phyloP scores from a whole-genome alignment of 257 asterid genomes.

The Osmanthus fragrans region DNA sequence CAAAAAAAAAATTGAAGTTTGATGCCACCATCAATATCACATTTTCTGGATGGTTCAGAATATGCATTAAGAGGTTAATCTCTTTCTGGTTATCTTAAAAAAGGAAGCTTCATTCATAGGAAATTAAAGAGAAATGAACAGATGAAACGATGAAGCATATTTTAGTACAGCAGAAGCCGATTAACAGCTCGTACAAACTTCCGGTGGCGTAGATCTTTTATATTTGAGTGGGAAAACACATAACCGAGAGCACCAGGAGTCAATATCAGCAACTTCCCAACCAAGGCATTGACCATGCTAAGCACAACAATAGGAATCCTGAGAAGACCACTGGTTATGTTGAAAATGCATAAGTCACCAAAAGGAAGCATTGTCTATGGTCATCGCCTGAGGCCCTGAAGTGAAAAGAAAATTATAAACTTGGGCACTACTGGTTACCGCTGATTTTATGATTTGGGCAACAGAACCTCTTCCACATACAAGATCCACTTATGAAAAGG shows the following conservation, averaged over 20 bases:
- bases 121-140: too few species aligned
- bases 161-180: neutral
- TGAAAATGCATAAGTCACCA: constrained; percentile 5
- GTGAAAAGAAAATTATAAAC: neutral
- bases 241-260: neutral
- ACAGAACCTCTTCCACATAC: neutral
- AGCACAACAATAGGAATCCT: constrained; percentile 19
- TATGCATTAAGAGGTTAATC: too few species aligned
- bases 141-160: too few species aligned
- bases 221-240: too few species aligned
- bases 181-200: neutral
- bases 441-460: neutral
- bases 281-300: neutral
- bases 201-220: too few species aligned
- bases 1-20: neutral
- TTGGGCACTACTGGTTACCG: neutral
- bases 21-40: too few species aligned
- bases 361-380: neutral
- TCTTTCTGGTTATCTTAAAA: too few species aligned
- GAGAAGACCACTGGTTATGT: constrained; percentile 1
- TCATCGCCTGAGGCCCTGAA: neutral
- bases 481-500: constrained; percentile 14
- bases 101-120: too few species aligned
- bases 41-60: too few species aligned
- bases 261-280: constrained; percentile 9